phyloP scores from a whole-genome alignment of 208 protist species.

The Tritrichomonas musculus region DNA sequence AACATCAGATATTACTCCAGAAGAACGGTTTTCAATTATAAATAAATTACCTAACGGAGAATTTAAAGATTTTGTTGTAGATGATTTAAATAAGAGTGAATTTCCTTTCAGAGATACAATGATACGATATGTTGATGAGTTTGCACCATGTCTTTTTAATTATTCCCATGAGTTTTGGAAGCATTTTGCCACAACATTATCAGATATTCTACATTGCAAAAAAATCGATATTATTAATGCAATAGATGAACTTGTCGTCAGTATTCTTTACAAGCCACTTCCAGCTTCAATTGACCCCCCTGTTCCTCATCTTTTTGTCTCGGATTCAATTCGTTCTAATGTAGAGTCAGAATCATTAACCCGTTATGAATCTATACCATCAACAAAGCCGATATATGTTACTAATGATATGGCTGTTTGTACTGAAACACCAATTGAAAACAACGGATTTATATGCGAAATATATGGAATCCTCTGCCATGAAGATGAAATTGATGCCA shows the following conservation, averaged over 20 bases:
- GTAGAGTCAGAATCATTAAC: not conserved
- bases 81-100: not conserved
- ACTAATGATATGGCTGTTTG: not conserved
- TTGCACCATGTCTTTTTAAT: not conserved
- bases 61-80: not conserved
- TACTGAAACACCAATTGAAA: not conserved
- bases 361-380: not conserved
- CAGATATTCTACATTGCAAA: not conserved
- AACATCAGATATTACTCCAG: not conserved
- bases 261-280: not conserved
- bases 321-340: not conserved
- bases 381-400: not conserved
- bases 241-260: not conserved
- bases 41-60: not conserved
- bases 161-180: slow-evolving; percentile 17
- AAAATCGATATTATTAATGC: not conserved
- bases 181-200: not conserved
- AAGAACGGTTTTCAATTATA: not conserved
- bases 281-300: not conserved
- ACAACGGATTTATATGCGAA: not conserved
- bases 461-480: not conserved
- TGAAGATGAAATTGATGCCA: not conserved
- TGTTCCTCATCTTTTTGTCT: not conserved
- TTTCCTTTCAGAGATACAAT: not conserved
- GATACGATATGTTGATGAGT: not conserved